These are phyloP conservation scores for button mushroom (Agaricus bisporus) DNA, from an alignment of 768 basidiomycete species.

Conservation along the genomic window DNA sequence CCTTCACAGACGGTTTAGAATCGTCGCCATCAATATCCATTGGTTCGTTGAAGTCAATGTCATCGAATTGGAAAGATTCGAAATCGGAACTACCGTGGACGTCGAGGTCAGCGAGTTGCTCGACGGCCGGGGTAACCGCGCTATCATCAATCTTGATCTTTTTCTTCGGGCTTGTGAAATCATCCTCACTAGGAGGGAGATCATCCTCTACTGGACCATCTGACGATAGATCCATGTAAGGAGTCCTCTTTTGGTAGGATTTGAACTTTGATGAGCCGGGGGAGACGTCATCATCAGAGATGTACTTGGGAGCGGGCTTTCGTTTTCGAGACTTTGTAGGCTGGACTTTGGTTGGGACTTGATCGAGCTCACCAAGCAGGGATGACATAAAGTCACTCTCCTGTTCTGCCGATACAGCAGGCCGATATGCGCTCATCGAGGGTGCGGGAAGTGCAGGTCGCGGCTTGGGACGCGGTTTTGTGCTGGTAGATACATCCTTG, in stretches of 20 bases:
- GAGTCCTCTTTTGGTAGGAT: slow-evolving; percentile 27
- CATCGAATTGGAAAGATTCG: slow-evolving; percentile 42
- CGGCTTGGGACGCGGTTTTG: slow-evolving; percentile 41
- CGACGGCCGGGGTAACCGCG: slow-evolving; percentile 47
- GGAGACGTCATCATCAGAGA: slow-evolving; percentile 27
- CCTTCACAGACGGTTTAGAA: slow-evolving; percentile 32
- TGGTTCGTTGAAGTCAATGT: slow-evolving; percentile 57
- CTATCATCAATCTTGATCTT: slow-evolving; percentile 42
- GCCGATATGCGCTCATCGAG: slow-evolving; percentile 77
- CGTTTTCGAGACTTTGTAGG: slow-evolving; percentile 50
- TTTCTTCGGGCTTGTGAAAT: slow-evolving; percentile 63
- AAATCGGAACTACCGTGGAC: slow-evolving; percentile 47
- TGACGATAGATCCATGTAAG: slow-evolving; percentile 38
- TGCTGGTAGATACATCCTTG: slow-evolving; percentile 28
- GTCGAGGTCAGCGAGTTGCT: slow-evolving; percentile 52
- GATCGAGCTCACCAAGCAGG: slow-evolving; percentile 70
- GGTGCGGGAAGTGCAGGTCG: slow-evolving; percentile 48
- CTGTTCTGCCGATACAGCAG: slow-evolving; percentile 65
- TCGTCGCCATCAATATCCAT: slow-evolving; percentile 52
- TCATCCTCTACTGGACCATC: slow-evolving; percentile 37
- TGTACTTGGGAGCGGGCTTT: slow-evolving; percentile 50
- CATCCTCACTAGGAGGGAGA: slow-evolving; percentile 52
- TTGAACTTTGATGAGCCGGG: slow-evolving; percentile 23
- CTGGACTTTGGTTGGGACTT: slow-evolving; percentile 30
- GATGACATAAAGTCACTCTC: slow-evolving; percentile 88